Percentiles rank a stretch among this genome's conserved stretches.
These are phyloP conservation scores for Samsoniella hepiali DNA, from an alignment of 2,329 filamentous ascomycete genomes.

Conservation along the genomic window DNA sequence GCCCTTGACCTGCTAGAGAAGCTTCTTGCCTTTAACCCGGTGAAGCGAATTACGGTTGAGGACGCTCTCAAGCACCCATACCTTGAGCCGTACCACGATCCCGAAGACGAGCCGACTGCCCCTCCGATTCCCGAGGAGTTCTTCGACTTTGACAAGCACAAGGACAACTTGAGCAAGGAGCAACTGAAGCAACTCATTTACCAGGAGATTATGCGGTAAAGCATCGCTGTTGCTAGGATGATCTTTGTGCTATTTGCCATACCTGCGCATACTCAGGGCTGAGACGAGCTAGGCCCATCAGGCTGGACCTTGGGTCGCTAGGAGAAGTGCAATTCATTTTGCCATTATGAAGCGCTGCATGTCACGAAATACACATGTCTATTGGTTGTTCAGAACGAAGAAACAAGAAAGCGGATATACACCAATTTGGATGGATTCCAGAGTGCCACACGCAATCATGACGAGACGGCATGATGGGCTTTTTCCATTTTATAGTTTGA, in stretches of 20 bases:
- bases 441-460: conserved; percentile 12
- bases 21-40: conserved; percentile 94
- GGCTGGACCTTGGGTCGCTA: conserved; percentile 16
- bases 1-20: conserved; percentile 93
- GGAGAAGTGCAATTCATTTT: not conserved
- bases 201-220: conserved; percentile 81
- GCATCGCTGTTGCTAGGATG: not conserved
- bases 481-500: conserved; percentile 12
- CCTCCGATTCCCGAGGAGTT: conserved; percentile 97
- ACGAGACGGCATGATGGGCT: conserved; percentile 6
- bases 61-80: conserved; percentile 97
- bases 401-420: conserved; percentile 12
- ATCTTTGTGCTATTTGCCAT: conserved; percentile 1
- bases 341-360: not conserved
- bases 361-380: conserved; percentile 4
- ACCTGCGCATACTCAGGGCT: not conserved
- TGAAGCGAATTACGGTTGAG: conserved; percentile 97
- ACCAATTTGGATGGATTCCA: conserved; percentile 18
- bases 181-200: conserved; percentile 97
- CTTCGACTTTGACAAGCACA: conserved; percentile 99
- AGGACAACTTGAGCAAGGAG: conserved; percentile 97
- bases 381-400: not conserved
- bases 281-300: conserved; percentile 11
- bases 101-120: conserved; percentile 95
- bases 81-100: conserved; percentile 97